Evolutionary conservation across 1,284 basidiomycete genomes (phyloP), one percentile per base, ranked within the genome.

Genomic region (Ustilago sp.): DNA sequence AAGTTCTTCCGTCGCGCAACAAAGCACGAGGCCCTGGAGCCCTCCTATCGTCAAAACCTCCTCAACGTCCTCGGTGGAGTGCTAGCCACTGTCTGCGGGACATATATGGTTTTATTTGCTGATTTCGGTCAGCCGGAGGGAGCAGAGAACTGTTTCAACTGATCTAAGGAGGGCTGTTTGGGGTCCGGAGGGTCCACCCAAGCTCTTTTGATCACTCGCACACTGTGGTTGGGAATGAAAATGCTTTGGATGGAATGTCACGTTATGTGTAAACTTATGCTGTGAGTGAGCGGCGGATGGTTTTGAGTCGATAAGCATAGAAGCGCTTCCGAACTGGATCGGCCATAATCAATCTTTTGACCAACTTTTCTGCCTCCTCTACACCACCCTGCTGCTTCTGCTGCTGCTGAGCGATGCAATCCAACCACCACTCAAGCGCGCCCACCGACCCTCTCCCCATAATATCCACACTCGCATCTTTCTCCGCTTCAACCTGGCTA

Each of bases 361-460:
- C 63, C n/a, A 78, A 34, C 23, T 36, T 41, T 23, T 76, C 74
- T 0, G 68, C 68, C 41, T 63, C 55, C 6, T 59, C 39, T 8
- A 69, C n/a, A 52, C 17, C n/a, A n/a, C 5, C 28, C 7, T 48
- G 15, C 12, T 17, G 38, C 4, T n/a, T 7, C n/a, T 4, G n/a
- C 15, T 41, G 6, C 15, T 48, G 45, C 12, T 71, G 54, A 17
- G 66, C 55, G 2, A 68, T 38, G 35, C 51, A 59, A 48, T 83
- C 81, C 2, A 83, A 66, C 57, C 74, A 71, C 77, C 82, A 85
- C 43, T 85, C 83, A 4, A 85, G 54, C 11, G 83, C 84, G 4
- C 62, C 67, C 1, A 80, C 58, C 1, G 67, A 43, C 2, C 67
- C 59, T 11, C 62, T 39, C 0, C 79, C 77, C 35, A 56, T 55